Evolutionary conservation across 116 monocot genomes (phyloP).

Genomic region (Trichopus zeylanicus): DNA sequence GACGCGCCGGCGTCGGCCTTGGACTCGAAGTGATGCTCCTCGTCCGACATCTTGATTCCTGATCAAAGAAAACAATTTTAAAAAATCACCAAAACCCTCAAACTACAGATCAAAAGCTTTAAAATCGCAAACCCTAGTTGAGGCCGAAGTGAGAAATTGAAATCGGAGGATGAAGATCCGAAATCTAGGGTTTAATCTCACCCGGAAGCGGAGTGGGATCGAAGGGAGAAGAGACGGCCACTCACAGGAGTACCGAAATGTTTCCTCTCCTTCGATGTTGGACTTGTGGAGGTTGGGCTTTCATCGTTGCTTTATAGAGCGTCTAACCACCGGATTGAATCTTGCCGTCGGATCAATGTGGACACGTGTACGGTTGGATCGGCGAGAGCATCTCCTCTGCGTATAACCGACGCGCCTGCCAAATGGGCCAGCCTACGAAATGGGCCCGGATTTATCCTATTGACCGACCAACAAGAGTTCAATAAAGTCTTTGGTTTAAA

Average conservation of each 20-base stretch:
- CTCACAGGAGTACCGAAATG: too few relatives aligned
- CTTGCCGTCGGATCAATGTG: not conserved
- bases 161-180: not conserved
- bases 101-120: too few relatives aligned
- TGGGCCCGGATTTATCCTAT: too few relatives aligned
- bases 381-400: slow-evolving; percentile 1
- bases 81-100: not conserved
- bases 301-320: not conserved
- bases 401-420: slow-evolving; percentile 2
- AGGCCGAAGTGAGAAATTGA: not conserved
- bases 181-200: not conserved
- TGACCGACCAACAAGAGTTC: too few relatives aligned
- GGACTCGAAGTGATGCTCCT: slow-evolving; percentile 79
- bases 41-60: slow-evolving; percentile 51
- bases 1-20: slow-evolving; percentile 75
- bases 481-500: too few relatives aligned
- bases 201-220: not conserved
- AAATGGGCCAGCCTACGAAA: not conserved
- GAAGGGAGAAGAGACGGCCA: too few relatives aligned
- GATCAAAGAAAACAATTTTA: not conserved
- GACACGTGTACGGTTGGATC: slow-evolving; percentile 2
- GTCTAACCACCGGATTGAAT: slow-evolving; percentile 1
- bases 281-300: not conserved
- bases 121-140: not conserved
- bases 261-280: too few relatives aligned